A percentile compares a stretch with the other conserved stretches of the same genome.
phyloP scores from a whole-genome alignment of 768 basidiomycete species.

The Amanita polypyramis region DNA sequence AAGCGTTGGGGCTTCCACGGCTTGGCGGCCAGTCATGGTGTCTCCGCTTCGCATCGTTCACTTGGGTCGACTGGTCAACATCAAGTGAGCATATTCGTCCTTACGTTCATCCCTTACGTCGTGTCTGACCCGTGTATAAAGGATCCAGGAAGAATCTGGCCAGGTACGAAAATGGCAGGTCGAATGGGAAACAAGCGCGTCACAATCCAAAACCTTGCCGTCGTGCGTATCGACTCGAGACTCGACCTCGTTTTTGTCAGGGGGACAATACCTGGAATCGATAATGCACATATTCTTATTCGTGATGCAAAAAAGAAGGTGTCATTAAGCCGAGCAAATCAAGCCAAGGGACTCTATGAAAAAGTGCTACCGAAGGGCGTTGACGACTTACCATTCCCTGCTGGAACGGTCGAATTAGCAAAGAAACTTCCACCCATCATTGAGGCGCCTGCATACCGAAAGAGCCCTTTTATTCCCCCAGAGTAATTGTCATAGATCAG shows the following conservation, averaged over 20 bases:
- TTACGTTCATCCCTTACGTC: background rate
- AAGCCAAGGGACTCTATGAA: slow-evolving; percentile 62
- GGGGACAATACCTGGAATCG: slow-evolving; percentile 85
- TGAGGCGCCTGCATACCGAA: slow-evolving; percentile 60
- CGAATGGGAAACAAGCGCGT: slow-evolving; percentile 76
- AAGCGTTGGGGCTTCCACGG: slow-evolving; percentile 93
- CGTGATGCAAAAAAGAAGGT: slow-evolving; percentile 88
- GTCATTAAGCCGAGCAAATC: slow-evolving; percentile 49
- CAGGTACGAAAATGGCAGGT: slow-evolving; percentile 98
- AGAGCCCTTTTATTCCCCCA: slow-evolving; percentile 70
- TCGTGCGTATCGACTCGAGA: slow-evolving; percentile 77
- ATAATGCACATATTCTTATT: slow-evolving; percentile 79
- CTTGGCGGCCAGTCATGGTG: slow-evolving; percentile 89
- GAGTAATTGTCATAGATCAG: slow-evolving; percentile 25
- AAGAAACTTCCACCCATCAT: slow-evolving; percentile 53
- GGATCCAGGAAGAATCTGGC: slow-evolving; percentile 95
- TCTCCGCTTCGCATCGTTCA: slow-evolving; percentile 87
- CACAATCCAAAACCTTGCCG: slow-evolving; percentile 82
- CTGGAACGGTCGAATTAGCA: slow-evolving; percentile 73
- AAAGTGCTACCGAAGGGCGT: slow-evolving; percentile 78
- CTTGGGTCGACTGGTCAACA: slow-evolving; percentile 91
- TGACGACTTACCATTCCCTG: slow-evolving; percentile 83
- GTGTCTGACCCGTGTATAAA: slow-evolving; percentile 19
- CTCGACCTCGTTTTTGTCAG: slow-evolving; percentile 87
- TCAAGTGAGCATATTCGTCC: slow-evolving; percentile 43